Percentiles rank a stretch among this genome's conserved stretches.
phyloP scores from a whole-genome alignment of 176 grass and related monocot species.

The Miscanthus lutarioriparius region DNA sequence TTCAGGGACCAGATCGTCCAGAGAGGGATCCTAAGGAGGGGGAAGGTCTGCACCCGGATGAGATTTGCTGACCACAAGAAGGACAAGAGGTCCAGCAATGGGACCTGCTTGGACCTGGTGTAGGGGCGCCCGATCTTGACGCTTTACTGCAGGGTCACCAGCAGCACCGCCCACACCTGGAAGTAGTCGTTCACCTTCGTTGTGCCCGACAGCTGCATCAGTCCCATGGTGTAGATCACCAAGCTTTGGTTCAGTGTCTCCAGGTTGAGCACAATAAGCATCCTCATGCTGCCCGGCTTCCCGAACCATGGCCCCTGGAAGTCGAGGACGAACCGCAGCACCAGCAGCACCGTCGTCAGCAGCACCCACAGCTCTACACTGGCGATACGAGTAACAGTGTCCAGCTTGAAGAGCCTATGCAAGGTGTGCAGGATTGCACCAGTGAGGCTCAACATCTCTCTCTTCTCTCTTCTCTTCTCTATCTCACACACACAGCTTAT shows the following conservation, averaged over 20 bases:
- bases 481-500: too few relatives aligned
- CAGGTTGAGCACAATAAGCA: rapidly evolving
- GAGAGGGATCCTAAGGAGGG: background rate
- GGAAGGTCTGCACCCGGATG: background rate
- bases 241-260: background rate
- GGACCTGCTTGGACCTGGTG: background rate
- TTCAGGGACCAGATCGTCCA: slow-evolving; percentile 33
- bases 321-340: background rate
- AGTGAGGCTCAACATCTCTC: too few relatives aligned
- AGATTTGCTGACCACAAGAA: slow-evolving; percentile 32
- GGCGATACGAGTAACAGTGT: too few relatives aligned
- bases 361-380: background rate
- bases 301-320: background rate
- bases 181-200: slow-evolving; percentile 32
- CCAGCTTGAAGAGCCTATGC: too few relatives aligned
- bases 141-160: slow-evolving; percentile 37
- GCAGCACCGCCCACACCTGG: slow-evolving; percentile 19
- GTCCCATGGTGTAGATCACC: slow-evolving; percentile 30
- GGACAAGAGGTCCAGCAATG: slow-evolving; percentile 4
- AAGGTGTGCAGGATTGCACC: too few relatives aligned
- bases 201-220: slow-evolving; percentile 4
- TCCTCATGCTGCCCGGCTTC: background rate
- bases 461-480: too few relatives aligned
- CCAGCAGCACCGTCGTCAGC: background rate
- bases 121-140: background rate